These are phyloP conservation scores for Ostreobium quekettii DNA, from an alignment of 139 green algal genomes.

Conservation along the genomic window DNA sequence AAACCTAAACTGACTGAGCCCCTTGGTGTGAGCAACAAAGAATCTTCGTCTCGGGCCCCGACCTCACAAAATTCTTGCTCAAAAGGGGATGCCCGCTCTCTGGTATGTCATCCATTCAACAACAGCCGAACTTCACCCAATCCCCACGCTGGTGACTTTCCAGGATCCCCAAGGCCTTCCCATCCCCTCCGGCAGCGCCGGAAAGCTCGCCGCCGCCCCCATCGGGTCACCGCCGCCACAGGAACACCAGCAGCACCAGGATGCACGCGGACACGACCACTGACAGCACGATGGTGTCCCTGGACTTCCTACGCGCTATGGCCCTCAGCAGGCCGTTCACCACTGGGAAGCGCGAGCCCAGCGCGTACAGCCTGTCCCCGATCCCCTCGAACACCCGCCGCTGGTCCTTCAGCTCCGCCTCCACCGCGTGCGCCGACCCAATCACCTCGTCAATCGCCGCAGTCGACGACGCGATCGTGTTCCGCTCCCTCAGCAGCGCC, in stretches of 20 bases:
- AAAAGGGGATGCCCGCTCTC: no score
- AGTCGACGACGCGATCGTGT: conserved; percentile 40
- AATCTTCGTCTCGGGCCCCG: no score
- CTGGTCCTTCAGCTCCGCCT: conserved; percentile 47
- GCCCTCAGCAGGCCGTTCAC: conserved; percentile 76
- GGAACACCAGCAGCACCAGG: conserved; percentile 78
- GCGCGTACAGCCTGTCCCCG: conserved; percentile 39
- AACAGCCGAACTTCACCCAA: no score
- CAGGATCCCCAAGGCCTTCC: no score
- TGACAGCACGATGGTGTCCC: conserved; percentile 83
- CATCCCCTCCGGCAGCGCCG: no score
- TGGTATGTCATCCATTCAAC: no score
- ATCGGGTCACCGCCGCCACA: conserved; percentile 21
- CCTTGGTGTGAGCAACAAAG: no score
- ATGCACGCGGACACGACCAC: conserved; percentile 69
- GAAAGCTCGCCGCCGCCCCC: no score
- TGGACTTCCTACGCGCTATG: conserved; percentile 74
- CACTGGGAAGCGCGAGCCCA: conserved; percentile 70
- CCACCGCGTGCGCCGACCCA: conserved; percentile 53
- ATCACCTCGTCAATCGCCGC: conserved; percentile 77
- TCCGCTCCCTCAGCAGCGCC: conserved; percentile 71
- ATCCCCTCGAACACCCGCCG: conserved; percentile 39
- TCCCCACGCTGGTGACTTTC: no score
- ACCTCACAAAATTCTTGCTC: no score
- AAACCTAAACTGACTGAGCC: no score